A percentile compares a stretch with the other conserved stretches of the same genome.
Conservation (phyloP, 495 filamentous ascomycete species). For the Evansstolkia leycettana region DNA sequence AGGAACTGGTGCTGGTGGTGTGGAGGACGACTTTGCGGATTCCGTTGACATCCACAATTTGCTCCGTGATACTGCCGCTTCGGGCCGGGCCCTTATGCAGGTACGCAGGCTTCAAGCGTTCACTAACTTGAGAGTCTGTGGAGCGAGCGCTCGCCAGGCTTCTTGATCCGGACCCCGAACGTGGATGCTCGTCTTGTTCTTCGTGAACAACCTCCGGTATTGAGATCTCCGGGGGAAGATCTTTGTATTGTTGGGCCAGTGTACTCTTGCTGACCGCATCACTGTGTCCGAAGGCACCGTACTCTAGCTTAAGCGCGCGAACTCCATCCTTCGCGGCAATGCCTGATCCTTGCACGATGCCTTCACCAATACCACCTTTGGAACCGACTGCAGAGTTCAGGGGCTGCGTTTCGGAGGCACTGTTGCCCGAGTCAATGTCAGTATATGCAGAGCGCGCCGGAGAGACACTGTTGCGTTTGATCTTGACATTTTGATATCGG, state of each 20-base stretch:
- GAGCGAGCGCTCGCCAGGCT: slow-evolving; percentile 27
- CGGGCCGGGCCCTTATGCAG: slow-evolving; percentile 43
- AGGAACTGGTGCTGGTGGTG: slow-evolving; percentile 45
- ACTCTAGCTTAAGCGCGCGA: slow-evolving; percentile 22
- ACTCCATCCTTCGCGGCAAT: slow-evolving; percentile 55
- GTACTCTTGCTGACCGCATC: slow-evolving; percentile 13
- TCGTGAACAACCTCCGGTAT: slow-evolving; percentile 27
- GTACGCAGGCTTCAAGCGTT: slow-evolving; percentile 15
- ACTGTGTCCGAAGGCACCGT: slow-evolving; percentile 1
- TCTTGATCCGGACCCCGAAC: slow-evolving; percentile 8
- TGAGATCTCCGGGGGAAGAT: slow-evolving; percentile 16
- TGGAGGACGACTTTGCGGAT: slow-evolving; percentile 79
- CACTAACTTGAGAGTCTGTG: slow-evolving; percentile 17
- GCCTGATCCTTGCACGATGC: slow-evolving; percentile 37
- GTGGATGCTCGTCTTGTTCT: slow-evolving; percentile 20
- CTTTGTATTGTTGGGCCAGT: slow-evolving; percentile 13
- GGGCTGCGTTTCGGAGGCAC: slow-evolving; percentile 13
- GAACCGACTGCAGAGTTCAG: slow-evolving; percentile 11
- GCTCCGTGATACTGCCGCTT: slow-evolving; percentile 83
- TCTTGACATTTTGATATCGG: slow-evolving; percentile 80
- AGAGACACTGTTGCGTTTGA: slow-evolving; percentile 53
- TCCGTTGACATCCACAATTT: slow-evolving; percentile 68
- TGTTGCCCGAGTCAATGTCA: slow-evolving; percentile 22
- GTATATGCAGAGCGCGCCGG: slow-evolving; percentile 27
- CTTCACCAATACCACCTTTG: slow-evolving; percentile 39